Evolutionary conservation across 176 grass and related monocot genomes (phyloP), one percentile per base, ranked within the genome.

Genomic region (Zea mays): DNA sequence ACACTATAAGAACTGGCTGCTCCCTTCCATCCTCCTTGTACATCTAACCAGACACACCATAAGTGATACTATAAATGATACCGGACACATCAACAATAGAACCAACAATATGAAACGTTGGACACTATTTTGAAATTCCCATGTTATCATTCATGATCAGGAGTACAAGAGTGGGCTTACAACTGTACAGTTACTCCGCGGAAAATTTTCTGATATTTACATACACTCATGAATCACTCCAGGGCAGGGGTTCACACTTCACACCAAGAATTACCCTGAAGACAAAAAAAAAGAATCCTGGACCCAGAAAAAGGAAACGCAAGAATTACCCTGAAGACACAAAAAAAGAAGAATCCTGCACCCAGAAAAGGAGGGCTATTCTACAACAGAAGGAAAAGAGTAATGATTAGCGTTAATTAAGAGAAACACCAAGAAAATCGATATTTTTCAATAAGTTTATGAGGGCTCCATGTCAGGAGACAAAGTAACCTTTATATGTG

Each of bases 151-250:
- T 70, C 67, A 72, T 48, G 66, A 81, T 81, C 48, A 66, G 48
- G 14, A 59, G 51, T 60, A 76, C 39, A 74, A 57, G 56, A 47
- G 55, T 40, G 16, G 52, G 56, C 67, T 73, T 71, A 67, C 59
- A 77, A 67, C 67, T 88, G 65, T 85, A 85, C 78, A 89, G 16
- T 77, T 77, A 67, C 66, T 62, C 15, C 4, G 41, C 12, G 21
- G 78, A 87, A 87, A 63, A 69, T 67, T 76, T 67, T 21, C 59
- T 62, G 75, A 80, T 84, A 84, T 87, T 77, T 90, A 86, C 84
- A 90, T 39, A 15, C 65, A 83, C 74, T 21, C 59, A 39, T 33
- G 51, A 60, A 77, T 15, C 51, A 75, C 57, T 65, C 46, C 51
- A 45, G 64, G 69, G 4, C 62, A 83, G 83, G 79, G 79, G 34